Base-by-base conservation (phyloP, 495 filamentous ascomycete genomes). In the Beverwykella pulmonaria region DNA sequence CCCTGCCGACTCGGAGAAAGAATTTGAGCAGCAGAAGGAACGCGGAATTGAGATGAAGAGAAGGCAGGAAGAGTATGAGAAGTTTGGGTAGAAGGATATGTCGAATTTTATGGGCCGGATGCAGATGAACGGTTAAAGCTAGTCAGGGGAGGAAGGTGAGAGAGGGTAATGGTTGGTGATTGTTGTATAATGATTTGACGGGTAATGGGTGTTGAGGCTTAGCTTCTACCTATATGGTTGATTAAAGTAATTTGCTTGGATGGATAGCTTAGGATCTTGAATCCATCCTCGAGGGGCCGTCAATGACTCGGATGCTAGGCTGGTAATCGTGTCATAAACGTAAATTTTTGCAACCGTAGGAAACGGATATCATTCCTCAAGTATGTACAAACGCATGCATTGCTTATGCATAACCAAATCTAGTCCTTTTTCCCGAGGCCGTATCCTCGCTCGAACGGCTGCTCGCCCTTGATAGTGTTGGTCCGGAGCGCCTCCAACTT, bases 401-500 rank as follows among this genome's bases (percentile, higher is more conserved):
- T 55, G 25, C 50, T 53, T 8, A 9, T 10, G 14, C 52, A 20
- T 27, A 32, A 20, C 9, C 20, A 25, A 23, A 8, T 50, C 48
- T 50, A 25, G 19, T 41, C 53, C 34, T 39, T 44, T 22, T 57
- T 34, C 27, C 32, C 4, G 25, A 29, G 2, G 19, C 25, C 52
- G n/a, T 29, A 19, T 8, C 19, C 17, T 36, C 30, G 52, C 15
- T 30, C 30, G 19, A 68, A 26, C 12, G 65, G 59, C 56, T 74
- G 71, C 68, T 76, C 75, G 30, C 20, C 59, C 29, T 69, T 64
- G 49, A 76, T 65, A 17, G 61, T 72, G 22, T 68, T 69, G 19
- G 74, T 72, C 48, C 63, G 48, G 50, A 77, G 26, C 48, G 67
- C 68, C 66, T 75, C 50, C 61, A 77, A 48, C 70, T 79, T 79